These are phyloP conservation scores for Ensete glaucum DNA, from an alignment of 176 grass and related monocot genomes.

Conservation along the genomic window DNA sequence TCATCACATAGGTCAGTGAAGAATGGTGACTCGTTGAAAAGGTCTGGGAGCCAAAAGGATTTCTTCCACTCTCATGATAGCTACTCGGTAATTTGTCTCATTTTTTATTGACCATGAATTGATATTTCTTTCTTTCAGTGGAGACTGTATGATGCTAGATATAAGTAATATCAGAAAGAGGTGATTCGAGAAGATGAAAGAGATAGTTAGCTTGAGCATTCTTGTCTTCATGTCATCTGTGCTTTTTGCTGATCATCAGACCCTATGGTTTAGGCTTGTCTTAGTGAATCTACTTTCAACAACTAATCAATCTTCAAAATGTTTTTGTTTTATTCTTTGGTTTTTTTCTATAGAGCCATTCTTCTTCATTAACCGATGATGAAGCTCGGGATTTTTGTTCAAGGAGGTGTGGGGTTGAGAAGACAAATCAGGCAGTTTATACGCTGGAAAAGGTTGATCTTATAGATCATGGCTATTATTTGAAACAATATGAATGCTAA, in stretches of 20 bases:
- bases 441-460: slow-evolving; percentile 44
- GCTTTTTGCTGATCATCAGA: background rate
- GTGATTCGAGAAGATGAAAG: background rate
- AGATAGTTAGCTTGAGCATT: background rate
- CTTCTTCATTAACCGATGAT: slow-evolving; percentile 76
- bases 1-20: slow-evolving; percentile 46
- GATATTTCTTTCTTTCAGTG: background rate
- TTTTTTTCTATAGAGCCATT: slow-evolving; percentile 55
- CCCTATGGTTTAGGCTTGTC: background rate
- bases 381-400: slow-evolving; percentile 43
- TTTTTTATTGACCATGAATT: background rate
- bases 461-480: background rate
- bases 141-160: no score
- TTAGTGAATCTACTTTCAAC: background rate
- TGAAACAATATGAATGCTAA: background rate
- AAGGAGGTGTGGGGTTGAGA: slow-evolving; percentile 37
- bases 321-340: background rate
- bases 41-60: slow-evolving; percentile 69
- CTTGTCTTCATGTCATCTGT: background rate
- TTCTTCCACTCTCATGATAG: slow-evolving; percentile 60
- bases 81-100: slow-evolving; percentile 44
- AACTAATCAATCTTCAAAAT: background rate
- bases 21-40: slow-evolving; percentile 33
- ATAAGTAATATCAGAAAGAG: background rate
- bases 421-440: slow-evolving; percentile 38